Conservation (phyloP, 345 rosid species). For the Lumnitzera littorea region DNA sequence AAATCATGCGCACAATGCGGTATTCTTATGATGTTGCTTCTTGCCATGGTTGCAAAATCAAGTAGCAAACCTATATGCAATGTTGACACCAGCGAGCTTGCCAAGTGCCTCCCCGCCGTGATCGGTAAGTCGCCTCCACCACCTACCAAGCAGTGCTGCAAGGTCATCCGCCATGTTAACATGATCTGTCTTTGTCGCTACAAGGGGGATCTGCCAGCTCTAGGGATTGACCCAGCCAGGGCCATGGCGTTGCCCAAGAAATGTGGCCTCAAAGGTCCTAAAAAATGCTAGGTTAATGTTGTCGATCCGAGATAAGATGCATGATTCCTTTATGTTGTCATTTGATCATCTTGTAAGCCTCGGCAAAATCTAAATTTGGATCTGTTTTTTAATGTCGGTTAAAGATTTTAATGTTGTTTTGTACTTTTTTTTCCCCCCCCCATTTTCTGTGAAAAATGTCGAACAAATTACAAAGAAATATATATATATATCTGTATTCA, state of each 20-base stretch:
- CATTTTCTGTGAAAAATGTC: no score
- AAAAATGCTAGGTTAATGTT: constrained; percentile 23
- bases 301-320: no score
- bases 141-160: constrained; percentile 40
- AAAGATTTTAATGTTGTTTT: no score
- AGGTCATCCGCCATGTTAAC: constrained; percentile 23
- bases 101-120: constrained; percentile 38
- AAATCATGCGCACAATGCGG: no score
- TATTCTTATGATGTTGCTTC: constrained; percentile 4
- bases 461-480: no score
- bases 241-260: constrained; percentile 40
- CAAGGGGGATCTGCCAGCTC: constrained; percentile 31
- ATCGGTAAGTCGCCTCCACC: constrained; percentile 34
- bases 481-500: no score
- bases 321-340: not conserved
- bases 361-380: no score
- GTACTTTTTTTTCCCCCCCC: no score
- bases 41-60: constrained; percentile 18
- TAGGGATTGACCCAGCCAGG: constrained; percentile 32
- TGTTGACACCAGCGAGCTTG: constrained; percentile 26
- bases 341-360: no score
- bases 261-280: constrained; percentile 34
- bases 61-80: constrained; percentile 22
- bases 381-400: no score
- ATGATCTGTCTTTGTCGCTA: constrained; percentile 40